A percentile compares a stretch with the other conserved stretches of the same genome.
Evolutionary conservation across 345 rosid genomes (phyloP).

Genomic region (Murraya koenigii): DNA sequence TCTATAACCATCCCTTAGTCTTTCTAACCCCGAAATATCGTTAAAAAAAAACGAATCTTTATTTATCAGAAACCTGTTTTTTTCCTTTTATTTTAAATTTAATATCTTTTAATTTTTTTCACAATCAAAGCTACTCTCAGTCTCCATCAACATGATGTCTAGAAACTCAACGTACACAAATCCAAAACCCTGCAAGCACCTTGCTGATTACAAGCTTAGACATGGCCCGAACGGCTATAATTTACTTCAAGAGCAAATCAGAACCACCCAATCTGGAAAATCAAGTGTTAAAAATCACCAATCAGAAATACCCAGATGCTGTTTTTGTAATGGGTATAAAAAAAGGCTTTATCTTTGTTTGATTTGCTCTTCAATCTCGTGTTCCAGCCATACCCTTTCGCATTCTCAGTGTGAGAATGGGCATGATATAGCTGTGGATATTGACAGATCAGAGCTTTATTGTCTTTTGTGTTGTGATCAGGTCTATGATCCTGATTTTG

Average conservation of each 20-base stretch:
- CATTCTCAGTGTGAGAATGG: slow-evolving; percentile 59
- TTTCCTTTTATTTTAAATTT: background rate
- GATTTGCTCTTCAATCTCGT: slow-evolving; percentile 65
- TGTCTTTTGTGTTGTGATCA: slow-evolving; percentile 78
- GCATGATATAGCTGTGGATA: slow-evolving; percentile 69
- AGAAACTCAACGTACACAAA: slow-evolving; percentile 38
- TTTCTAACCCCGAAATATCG: slow-evolving; percentile 2
- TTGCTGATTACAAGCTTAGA: slow-evolving; percentile 71
- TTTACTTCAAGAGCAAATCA: slow-evolving; percentile 46
- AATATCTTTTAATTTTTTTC: slow-evolving; percentile 11
- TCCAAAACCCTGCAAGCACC: slow-evolving; percentile 72
- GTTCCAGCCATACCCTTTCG: slow-evolving; percentile 61
- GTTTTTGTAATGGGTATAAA: slow-evolving; percentile 47
- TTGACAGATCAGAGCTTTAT: slow-evolving; percentile 87
- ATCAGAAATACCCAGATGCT: slow-evolving; percentile 55
- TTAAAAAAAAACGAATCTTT: background rate
- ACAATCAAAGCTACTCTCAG: slow-evolving; percentile 3
- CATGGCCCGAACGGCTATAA: slow-evolving; percentile 55
- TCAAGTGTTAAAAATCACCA: slow-evolving; percentile 37
- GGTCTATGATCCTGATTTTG: slow-evolving; percentile 87
- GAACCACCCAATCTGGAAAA: slow-evolving; percentile 45
- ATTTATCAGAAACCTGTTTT: background rate
- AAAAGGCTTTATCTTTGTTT: slow-evolving; percentile 63
- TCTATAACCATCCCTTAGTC: background rate
- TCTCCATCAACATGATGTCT: slow-evolving; percentile 43